phyloP scores from a whole-genome alignment of 768 basidiomycete species.

The Heimioporus sp. region DNA sequence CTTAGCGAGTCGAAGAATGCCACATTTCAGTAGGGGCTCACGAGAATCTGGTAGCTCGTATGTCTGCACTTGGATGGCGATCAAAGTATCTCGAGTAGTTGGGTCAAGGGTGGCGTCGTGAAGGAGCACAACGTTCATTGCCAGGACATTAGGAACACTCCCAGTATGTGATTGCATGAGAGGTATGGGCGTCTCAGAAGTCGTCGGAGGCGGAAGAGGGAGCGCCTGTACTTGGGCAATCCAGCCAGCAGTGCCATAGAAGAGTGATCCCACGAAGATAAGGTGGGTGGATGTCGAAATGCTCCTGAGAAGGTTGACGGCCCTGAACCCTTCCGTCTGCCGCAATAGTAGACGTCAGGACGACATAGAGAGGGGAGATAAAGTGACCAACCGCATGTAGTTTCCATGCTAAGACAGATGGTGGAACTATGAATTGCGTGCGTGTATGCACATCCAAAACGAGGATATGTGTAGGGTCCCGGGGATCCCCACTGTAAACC shows the following conservation, averaged over 20 bases:
- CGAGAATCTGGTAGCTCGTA: neutral
- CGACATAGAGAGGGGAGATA: neutral
- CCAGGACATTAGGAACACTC: slow-evolving; percentile 2
- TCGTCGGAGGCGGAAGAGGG: neutral
- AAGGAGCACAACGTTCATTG: slow-evolving; percentile 1
- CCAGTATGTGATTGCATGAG: slow-evolving; percentile 12
- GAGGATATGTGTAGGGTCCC: neutral
- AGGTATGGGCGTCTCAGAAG: neutral
- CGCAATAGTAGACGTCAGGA: neutral
- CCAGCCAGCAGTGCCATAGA: slow-evolving; percentile 2
- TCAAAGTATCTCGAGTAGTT: slow-evolving; percentile 8
- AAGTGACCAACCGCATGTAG: too few relatives aligned
- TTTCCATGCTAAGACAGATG: neutral
- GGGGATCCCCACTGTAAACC: neutral
- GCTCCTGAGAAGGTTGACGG: neutral
- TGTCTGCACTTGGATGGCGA: slow-evolving; percentile 4
- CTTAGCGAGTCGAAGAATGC: neutral
- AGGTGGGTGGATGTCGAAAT: slow-evolving; percentile 27
- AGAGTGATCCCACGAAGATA: slow-evolving; percentile 2
- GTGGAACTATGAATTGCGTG: slow-evolving; percentile 2
- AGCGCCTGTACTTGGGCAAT: slow-evolving; percentile 13
- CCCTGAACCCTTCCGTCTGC: too few relatives aligned
- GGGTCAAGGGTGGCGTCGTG: slow-evolving; percentile 12
- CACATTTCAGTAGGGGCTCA: neutral
- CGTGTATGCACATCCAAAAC: slow-evolving; percentile 15